Percentiles rank a stretch among this genome's conserved stretches.
These are phyloP conservation scores for Eimeria sp. DNA, from an alignment of 169 alveolate species.

Conservation along the genomic window DNA sequence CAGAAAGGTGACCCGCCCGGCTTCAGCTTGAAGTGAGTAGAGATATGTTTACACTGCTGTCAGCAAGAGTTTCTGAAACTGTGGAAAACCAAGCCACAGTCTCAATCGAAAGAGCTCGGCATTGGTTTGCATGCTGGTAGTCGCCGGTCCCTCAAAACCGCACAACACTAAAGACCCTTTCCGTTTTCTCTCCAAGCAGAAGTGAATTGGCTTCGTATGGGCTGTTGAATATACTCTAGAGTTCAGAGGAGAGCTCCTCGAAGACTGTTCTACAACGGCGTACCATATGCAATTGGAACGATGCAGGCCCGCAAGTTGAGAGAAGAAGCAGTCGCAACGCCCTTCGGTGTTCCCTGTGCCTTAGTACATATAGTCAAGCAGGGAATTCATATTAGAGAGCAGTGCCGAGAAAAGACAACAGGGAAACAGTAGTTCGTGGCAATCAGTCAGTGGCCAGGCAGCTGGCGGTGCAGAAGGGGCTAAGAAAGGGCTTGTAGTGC, in stretches of 20 bases:
- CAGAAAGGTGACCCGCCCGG: background rate
- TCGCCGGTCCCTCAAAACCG: background rate
- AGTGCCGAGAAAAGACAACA: conserved; percentile 28
- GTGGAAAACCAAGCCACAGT: background rate
- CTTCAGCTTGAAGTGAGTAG: background rate
- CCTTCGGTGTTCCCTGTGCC: background rate
- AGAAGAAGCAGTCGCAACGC: background rate
- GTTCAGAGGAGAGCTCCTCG: background rate
- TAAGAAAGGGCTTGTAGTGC: background rate
- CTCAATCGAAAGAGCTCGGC: background rate
- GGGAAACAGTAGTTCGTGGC: background rate
- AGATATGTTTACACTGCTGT: background rate
- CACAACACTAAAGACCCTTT: background rate
- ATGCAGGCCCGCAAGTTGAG: background rate
- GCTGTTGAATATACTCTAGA: background rate
- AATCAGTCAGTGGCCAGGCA: background rate
- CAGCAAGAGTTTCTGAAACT: background rate
- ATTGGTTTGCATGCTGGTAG: conserved; percentile 10
- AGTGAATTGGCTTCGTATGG: background rate
- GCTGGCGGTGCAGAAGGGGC: conserved; percentile 62
- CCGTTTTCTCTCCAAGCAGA: conserved; percentile 7
- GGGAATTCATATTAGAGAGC: background rate
- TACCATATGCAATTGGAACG: background rate
- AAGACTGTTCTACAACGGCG: background rate
- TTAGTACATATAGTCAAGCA: conserved; percentile 11